phyloP scores from a whole-genome alignment of 2,329 filamentous ascomycete genomes.

The Ramularia endophylla region DNA sequence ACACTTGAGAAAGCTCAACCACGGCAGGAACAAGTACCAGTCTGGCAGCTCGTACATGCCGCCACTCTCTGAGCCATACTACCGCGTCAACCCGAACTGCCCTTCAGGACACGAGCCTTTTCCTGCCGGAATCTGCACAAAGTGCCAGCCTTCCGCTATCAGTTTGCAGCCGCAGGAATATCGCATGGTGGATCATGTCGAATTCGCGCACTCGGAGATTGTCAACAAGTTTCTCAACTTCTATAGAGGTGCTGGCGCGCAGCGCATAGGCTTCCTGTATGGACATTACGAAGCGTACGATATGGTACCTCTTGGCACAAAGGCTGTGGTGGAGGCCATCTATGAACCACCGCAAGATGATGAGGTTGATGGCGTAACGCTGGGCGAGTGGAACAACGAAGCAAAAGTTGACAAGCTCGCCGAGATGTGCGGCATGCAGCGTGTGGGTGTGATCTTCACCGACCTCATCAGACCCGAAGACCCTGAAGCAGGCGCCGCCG shows the following conservation, averaged over 20 bases:
- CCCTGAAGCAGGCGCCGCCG: slow-evolving; percentile 73
- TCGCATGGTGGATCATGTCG: slow-evolving; percentile 97
- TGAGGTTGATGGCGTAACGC: slow-evolving; percentile 80
- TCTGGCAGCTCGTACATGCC: slow-evolving; percentile 93
- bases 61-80: slow-evolving; percentile 87
- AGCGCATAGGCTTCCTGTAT: slow-evolving; percentile 85
- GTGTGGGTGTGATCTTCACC: slow-evolving; percentile 90
- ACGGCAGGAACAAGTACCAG: slow-evolving; percentile 93
- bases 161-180: slow-evolving; percentile 89
- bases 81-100: slow-evolving; percentile 80
- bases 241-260: slow-evolving; percentile 79
- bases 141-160: slow-evolving; percentile 96
- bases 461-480: slow-evolving; percentile 68
- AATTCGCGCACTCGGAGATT: slow-evolving; percentile 78
- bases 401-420: slow-evolving; percentile 75
- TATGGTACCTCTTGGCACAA: slow-evolving; percentile 87
- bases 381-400: slow-evolving; percentile 81
- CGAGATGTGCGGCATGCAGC: slow-evolving; percentile 74
- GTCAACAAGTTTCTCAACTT: slow-evolving; percentile 88
- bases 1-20: slow-evolving; percentile 89
- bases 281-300: slow-evolving; percentile 86
- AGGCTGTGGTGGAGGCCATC: slow-evolving; percentile 93
- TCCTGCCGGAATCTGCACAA: slow-evolving; percentile 95
- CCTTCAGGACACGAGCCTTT: slow-evolving; percentile 89
- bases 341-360: slow-evolving; percentile 92